These are phyloP conservation scores for Podospora didyma DNA, from an alignment of 495 filamentous ascomycete species.

Conservation along the genomic window DNA sequence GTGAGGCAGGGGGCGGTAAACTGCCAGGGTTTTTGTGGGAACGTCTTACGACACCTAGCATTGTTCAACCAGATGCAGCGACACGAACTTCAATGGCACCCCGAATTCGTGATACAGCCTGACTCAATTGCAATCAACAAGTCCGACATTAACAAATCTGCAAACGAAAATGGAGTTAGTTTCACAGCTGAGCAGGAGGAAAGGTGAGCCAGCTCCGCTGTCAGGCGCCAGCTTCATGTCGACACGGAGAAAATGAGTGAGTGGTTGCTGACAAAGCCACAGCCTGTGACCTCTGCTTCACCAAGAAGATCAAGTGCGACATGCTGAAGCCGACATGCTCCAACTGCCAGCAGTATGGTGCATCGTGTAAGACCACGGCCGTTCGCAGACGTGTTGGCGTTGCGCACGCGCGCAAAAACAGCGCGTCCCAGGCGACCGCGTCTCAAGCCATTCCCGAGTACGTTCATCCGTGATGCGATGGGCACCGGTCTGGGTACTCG, in stretches of 20 bases:
- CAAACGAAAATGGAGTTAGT: background rate
- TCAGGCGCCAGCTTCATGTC: no score
- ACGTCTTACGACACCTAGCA: no score
- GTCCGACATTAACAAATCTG: background rate
- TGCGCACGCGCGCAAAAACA: background rate
- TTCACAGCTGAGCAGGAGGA: conserved; percentile 1
- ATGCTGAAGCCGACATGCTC: conserved; percentile 31
- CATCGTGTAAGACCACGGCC: conserved; percentile 25
- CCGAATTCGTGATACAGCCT: no score
- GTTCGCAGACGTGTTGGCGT: conserved; percentile 9
- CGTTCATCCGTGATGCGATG: no score
- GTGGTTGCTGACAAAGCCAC: background rate
- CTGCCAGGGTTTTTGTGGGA: no score
- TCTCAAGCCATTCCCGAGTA: no score
- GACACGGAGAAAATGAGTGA: no score
- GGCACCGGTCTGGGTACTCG: no score
- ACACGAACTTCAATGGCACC: no score
- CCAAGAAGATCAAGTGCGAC: conserved; percentile 34
- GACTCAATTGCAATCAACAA: no score
- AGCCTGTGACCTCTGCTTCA: conserved; percentile 31
- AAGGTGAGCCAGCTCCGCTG: background rate
- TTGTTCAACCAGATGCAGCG: no score
- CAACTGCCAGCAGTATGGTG: conserved; percentile 30
- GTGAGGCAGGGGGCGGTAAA: no score
- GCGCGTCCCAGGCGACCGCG: background rate